These are phyloP conservation scores for Echinochloa phyllopogon DNA, from an alignment of 176 grass and related monocot species.

Conservation along the genomic window DNA sequence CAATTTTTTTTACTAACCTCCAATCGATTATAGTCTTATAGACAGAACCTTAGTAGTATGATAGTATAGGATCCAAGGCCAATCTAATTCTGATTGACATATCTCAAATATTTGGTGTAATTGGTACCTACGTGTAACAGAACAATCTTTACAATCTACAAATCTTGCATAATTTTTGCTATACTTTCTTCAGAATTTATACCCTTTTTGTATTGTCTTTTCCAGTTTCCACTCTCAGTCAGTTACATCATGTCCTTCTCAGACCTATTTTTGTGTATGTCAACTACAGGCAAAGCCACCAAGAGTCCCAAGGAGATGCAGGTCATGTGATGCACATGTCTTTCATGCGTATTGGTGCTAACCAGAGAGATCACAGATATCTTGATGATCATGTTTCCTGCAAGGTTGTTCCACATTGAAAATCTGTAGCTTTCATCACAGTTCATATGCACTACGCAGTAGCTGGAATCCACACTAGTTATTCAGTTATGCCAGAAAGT, in stretches of 20 bases:
- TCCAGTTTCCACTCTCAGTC: background rate
- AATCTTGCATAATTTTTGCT: too few relatives aligned
- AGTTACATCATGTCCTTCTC: background rate
- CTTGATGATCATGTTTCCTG: too few relatives aligned
- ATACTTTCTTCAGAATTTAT: background rate
- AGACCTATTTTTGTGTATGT: background rate
- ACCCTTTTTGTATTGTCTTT: background rate
- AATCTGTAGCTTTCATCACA: too few relatives aligned
- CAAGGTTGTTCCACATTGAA: too few relatives aligned
- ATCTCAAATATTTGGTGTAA: background rate
- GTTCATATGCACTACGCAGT: too few relatives aligned
- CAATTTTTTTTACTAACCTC: too few relatives aligned
- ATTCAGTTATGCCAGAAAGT: too few relatives aligned
- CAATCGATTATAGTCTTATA: too few relatives aligned
- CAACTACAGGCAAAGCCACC: conserved; percentile 12
- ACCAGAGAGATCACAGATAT: too few relatives aligned
- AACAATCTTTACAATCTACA: background rate
- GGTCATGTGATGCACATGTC: background rate
- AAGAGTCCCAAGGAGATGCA: conserved; percentile 18
- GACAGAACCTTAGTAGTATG: background rate
- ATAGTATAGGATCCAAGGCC: background rate
- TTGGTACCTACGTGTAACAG: background rate
- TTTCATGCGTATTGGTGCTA: too few relatives aligned
- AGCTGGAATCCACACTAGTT: too few relatives aligned
- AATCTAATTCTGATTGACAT: background rate